These are phyloP conservation scores for Marchantia paleacea DNA, from an alignment of 225 moss, liverwort and hornwort genomes.

Conservation along the genomic window DNA sequence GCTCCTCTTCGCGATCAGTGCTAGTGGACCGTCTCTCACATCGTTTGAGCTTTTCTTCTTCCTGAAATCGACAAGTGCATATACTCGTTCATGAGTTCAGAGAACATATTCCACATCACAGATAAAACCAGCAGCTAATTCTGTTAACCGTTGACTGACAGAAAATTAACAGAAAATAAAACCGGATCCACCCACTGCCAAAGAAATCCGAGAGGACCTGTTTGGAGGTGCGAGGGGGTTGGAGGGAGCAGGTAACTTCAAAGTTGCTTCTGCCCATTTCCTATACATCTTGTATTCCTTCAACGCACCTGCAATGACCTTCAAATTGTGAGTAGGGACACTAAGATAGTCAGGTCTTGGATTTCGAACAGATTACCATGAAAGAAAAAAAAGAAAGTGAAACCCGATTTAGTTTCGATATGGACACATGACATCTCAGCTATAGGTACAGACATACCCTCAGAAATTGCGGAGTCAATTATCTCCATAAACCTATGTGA, in stretches of 20 bases:
- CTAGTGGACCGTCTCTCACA: slow-evolving; percentile 52
- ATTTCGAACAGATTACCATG: neutral
- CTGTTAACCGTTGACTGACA: too few species aligned
- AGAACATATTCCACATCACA: too few species aligned
- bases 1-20: slow-evolving; percentile 65
- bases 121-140: too few species aligned
- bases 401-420: too few species aligned
- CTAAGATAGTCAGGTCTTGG: neutral
- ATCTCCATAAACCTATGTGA: slow-evolving; percentile 66
- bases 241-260: slow-evolving; percentile 56
- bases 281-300: slow-evolving; percentile 73
- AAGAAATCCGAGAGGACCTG: slow-evolving; percentile 29
- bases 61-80: neutral
- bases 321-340: neutral
- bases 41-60: slow-evolving; percentile 51
- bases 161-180: too few species aligned
- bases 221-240: slow-evolving; percentile 60
- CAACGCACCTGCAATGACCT: slow-evolving; percentile 42
- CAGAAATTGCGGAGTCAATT: slow-evolving; percentile 62
- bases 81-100: too few species aligned
- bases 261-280: slow-evolving; percentile 75
- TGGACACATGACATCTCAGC: too few species aligned
- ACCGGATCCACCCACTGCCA: neutral
- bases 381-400: too few species aligned
- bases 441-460: slow-evolving; percentile 36